Percentiles rank a stretch among this genome's conserved stretches.
These are phyloP conservation scores for Oryza meridionalis DNA, from an alignment of 176 grass and related monocot genomes.

Conservation along the genomic window DNA sequence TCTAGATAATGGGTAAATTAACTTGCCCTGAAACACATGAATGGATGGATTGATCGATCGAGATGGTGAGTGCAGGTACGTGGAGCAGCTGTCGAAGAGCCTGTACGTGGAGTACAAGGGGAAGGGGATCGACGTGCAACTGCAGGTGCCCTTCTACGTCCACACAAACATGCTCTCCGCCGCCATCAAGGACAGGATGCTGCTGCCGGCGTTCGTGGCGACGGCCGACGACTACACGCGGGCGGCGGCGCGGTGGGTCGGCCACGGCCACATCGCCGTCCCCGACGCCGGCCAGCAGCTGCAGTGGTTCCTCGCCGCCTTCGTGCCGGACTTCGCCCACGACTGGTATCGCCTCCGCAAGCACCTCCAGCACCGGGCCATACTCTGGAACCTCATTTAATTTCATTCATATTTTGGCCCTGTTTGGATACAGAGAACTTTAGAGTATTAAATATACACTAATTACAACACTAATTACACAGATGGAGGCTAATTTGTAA, in stretches of 20 bases:
- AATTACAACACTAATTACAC: too few species aligned
- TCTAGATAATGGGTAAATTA: too few species aligned
- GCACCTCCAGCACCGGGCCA: constrained; percentile 13
- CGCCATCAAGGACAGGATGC: background rate
- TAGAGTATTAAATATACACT: too few species aligned
- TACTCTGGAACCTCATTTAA: background rate
- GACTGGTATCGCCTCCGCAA: constrained; percentile 32
- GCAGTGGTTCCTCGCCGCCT: constrained; percentile 36
- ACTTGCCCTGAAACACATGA: too few species aligned
- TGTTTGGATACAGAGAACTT: too few species aligned
- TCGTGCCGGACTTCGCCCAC: constrained; percentile 33
- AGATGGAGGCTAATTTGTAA: too few species aligned
- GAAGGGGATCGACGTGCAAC: constrained; percentile 58
- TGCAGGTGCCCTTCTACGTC: constrained; percentile 28
- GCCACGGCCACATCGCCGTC: constrained; percentile 43
- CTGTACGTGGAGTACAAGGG: constrained; percentile 51
- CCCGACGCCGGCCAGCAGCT: constrained; percentile 50
- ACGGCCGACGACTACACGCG: constrained; percentile 45
- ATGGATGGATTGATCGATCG: too few species aligned
- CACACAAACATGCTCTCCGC: constrained; percentile 40
- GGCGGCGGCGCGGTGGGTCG: constrained; percentile 53
- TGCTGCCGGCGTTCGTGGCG: constrained; percentile 29
- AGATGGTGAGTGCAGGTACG: constrained; percentile 30
- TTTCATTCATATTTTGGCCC: too few species aligned
- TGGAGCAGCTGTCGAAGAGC: constrained; percentile 41